phyloP scores from a whole-genome alignment of 1,139 yeast genomes.

The Taphrina pruni region DNA sequence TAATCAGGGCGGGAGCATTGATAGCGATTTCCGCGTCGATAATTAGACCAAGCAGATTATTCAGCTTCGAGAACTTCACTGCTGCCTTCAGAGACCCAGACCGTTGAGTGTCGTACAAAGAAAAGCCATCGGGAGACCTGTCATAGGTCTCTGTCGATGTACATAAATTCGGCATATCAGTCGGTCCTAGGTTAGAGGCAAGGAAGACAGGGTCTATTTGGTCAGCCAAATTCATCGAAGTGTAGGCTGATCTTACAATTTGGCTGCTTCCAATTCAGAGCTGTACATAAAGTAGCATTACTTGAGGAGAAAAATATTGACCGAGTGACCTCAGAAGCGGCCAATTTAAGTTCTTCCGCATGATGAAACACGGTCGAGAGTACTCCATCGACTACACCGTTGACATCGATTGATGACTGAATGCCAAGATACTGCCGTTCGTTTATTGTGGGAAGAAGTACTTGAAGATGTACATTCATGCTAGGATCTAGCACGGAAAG shows the following conservation, averaged over 20 bases:
- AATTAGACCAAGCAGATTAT: slow-evolving; percentile 83
- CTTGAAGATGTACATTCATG: slow-evolving; percentile 75
- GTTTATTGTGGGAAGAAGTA: slow-evolving; percentile 76
- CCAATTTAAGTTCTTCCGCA: slow-evolving; percentile 52
- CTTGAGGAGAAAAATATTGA: slow-evolving; percentile 76
- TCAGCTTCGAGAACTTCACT: slow-evolving; percentile 73
- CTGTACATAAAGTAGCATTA: slow-evolving; percentile 86
- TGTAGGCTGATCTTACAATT: slow-evolving; percentile 72
- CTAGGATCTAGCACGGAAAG: slow-evolving; percentile 62
- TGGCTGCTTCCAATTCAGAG: slow-evolving; percentile 97
- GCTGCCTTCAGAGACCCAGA: slow-evolving; percentile 67
- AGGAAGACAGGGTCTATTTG: slow-evolving; percentile 37
- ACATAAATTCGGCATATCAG: slow-evolving; percentile 47
- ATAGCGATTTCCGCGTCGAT: slow-evolving; percentile 46
- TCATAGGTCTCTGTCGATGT: slow-evolving; percentile 3
- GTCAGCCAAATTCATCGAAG: slow-evolving; percentile 43
- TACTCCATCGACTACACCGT: slow-evolving; percentile 75
- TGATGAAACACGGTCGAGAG: slow-evolving; percentile 77
- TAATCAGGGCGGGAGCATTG: slow-evolving; percentile 76
- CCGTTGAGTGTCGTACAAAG: slow-evolving; percentile 51
- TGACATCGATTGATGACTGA: slow-evolving; percentile 59
- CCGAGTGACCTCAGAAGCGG: slow-evolving; percentile 34
- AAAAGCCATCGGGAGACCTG: slow-evolving; percentile 52
- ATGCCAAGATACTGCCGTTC: slow-evolving; percentile 62
- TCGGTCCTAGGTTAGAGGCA: slow-evolving; percentile 23